Conservation (phyloP, 345 rosid species). For the Brassica cretica region DNA sequence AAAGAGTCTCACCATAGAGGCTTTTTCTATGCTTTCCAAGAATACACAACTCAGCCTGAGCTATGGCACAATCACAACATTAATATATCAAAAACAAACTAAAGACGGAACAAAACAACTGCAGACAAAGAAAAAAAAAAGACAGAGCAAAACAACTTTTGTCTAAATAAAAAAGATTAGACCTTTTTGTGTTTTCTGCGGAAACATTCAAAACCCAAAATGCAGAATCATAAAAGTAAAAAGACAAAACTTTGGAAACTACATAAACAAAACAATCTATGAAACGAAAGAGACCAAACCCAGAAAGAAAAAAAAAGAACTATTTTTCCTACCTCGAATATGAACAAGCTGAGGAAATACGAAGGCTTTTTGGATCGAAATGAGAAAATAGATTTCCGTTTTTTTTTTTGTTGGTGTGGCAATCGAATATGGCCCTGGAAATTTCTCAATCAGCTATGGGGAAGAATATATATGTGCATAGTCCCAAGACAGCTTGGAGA, state of each 20-base stretch:
- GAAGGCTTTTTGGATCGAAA: conserved; percentile 32
- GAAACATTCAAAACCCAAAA: background rate
- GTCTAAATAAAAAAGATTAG: conserved; percentile 3
- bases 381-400: background rate
- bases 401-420: background rate
- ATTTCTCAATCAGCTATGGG: background rate
- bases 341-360: conserved; percentile 9
- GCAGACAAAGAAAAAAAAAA: conserved; percentile 1
- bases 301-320: background rate
- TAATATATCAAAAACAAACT: conserved; percentile 24
- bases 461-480: background rate
- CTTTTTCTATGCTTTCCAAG: conserved; percentile 54
- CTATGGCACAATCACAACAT: conserved; percentile 37
- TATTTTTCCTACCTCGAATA: conserved; percentile 20
- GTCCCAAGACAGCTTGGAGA: conserved; percentile 42
- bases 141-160: background rate
- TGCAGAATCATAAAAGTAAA: background rate
- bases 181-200: background rate
- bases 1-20: conserved; percentile 78
- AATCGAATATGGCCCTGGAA: conserved; percentile 25
- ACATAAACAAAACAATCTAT: conserved; percentile 1
- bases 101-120: background rate
- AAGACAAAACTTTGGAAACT: conserved; percentile 18
- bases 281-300: background rate
- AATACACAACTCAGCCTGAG: conserved; percentile 63